Evolutionary conservation across 179 eudicot genomes (phyloP), one percentile per base, ranked within the genome.

Genomic region (Actinidia polygama): DNA sequence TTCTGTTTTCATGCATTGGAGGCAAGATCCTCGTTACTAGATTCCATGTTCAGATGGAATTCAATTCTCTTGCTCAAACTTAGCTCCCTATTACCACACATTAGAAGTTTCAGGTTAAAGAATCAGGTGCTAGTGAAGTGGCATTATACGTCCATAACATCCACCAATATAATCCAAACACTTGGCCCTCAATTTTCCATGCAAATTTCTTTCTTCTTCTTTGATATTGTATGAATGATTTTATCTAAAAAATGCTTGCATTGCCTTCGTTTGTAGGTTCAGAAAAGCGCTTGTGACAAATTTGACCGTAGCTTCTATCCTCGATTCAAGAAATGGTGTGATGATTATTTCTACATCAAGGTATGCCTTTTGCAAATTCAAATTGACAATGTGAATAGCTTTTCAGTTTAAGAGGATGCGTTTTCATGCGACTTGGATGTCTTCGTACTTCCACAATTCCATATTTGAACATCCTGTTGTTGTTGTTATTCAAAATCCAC

Each of bases 251-350:
- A 10, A 68, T 49, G 9, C 73, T 70, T 10, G 70, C 19, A 36
- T 40, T 79, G 53, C 62, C 72, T 83, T 26, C 50, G 50, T 82
- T 77, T 86, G 85, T 82, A 96, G 99, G 98, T 93, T 77, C 99
- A 96, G 85, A 94, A 96, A 82, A 77, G 83, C 69, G 89, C 99
- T n/a, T 96, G 99, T 87, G 99, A 96, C 90, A 94, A 94, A 80
- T 96, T 96, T 83, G 94, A 96, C 68, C 86, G 90, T 49, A 90
- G 92, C 82, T 96, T 96, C 89, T 96, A 96, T 84, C 98, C 99
- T 66, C 97, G 94, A 75, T 96, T 96, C 91, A 96, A 96, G 89
- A 96, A 94, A 84, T 96, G 98, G 99, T 96, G 99, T 83, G 99
- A 94, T 85, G 98, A 96, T 82, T 96, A 96, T 86, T 94, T 96